Evolutionary conservation across 2,329 filamentous ascomycete genomes (phyloP).

Genomic region (Alternaria viburni): DNA sequence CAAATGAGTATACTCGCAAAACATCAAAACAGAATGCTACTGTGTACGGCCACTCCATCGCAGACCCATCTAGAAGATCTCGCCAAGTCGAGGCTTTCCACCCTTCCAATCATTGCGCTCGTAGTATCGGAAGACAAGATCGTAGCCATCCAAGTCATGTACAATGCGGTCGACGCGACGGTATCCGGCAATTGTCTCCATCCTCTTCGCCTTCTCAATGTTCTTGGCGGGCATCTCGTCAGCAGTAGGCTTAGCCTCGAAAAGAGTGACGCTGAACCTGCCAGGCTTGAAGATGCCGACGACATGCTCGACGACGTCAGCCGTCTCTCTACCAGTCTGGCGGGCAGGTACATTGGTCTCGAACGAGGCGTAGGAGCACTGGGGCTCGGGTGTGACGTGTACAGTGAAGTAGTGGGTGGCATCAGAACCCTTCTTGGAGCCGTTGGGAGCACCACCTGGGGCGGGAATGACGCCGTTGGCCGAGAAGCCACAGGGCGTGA

Average conservation of each 20-base stretch:
- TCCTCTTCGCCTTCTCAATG: conserved; percentile 55
- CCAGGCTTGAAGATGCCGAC: conserved; percentile 96
- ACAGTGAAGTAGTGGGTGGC: conserved; percentile 90
- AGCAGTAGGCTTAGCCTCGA: conserved; percentile 77
- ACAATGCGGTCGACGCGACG: conserved; percentile 91
- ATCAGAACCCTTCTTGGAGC: conserved; percentile 49
- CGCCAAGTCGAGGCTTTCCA: conserved; percentile 67
- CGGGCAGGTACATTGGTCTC: conserved; percentile 95
- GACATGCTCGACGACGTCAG: conserved; percentile 90
- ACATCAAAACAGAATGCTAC: background rate
- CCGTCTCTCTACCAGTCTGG: conserved; percentile 85
- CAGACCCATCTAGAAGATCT: conserved; percentile 38
- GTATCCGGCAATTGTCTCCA: conserved; percentile 86
- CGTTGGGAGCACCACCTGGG: conserved; percentile 58
- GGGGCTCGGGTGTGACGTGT: conserved; percentile 94
- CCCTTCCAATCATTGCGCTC: conserved; percentile 84
- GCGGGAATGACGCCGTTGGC: conserved; percentile 95
- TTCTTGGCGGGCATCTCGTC: conserved; percentile 47
- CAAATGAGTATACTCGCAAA: background rate
- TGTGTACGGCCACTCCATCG: too few species aligned
- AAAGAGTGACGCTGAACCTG: conserved; percentile 96
- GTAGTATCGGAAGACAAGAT: conserved; percentile 95
- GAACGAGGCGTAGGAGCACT: conserved; percentile 97
- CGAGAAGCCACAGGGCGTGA: conserved; percentile 95
- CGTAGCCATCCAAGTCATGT: conserved; percentile 96